phyloP scores from a whole-genome alignment of 2,329 filamentous ascomycete genomes.

The Cercospora sp. region DNA sequence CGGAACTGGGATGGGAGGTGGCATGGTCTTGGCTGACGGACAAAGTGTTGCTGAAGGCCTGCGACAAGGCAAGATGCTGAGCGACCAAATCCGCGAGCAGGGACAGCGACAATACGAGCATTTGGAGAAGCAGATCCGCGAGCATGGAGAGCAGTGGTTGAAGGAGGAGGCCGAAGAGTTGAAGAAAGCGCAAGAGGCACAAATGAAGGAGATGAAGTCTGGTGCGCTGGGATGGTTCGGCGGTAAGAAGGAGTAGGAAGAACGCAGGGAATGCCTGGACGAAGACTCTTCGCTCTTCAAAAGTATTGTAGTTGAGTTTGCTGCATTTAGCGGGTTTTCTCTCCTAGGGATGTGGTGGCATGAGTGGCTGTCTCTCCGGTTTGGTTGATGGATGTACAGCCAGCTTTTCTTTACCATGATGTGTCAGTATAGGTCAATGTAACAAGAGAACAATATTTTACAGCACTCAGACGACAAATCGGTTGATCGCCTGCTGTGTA shows the following conservation, averaged over 20 bases:
- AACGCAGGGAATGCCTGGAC: neutral
- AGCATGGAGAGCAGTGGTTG: slow-evolving; percentile 93
- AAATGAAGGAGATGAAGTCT: slow-evolving; percentile 88
- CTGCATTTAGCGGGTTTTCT: slow-evolving; percentile 6
- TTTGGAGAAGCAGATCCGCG: slow-evolving; percentile 84
- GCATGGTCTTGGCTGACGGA: slow-evolving; percentile 53
- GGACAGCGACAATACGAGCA: slow-evolving; percentile 87
- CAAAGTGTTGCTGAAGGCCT: slow-evolving; percentile 73
- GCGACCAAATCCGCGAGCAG: slow-evolving; percentile 88
- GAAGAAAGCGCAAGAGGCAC: slow-evolving; percentile 86
- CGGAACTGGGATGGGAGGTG: slow-evolving; percentile 55
- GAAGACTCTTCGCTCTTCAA: neutral
- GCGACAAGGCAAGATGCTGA: slow-evolving; percentile 93
- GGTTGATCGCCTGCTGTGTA: neutral
- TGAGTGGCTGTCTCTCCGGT: neutral
- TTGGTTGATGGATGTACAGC: neutral
- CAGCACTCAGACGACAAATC: neutral
- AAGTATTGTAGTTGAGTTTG: slow-evolving; percentile 1
- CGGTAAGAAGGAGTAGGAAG: slow-evolving; percentile 29
- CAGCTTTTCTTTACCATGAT: neutral
- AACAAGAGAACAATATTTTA: neutral
- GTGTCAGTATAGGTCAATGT: neutral
- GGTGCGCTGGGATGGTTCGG: slow-evolving; percentile 63
- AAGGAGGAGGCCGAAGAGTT: slow-evolving; percentile 87
- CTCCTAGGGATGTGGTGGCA: neutral